phyloP scores from a whole-genome alignment of 352 stramenopile genomes.

The Globisporangium heterothallicum region DNA sequence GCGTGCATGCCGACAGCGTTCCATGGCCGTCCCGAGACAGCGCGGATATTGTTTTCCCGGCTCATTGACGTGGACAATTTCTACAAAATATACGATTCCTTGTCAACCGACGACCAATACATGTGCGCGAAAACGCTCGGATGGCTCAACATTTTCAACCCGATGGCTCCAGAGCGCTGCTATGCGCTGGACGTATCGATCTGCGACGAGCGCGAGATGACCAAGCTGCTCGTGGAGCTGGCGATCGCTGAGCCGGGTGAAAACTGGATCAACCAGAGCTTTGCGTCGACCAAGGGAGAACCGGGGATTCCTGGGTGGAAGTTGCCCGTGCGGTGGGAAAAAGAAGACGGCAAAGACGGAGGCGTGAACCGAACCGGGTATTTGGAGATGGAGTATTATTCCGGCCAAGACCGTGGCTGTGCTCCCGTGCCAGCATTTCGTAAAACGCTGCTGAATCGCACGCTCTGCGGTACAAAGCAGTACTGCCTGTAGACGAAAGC shows the following conservation, averaged over 20 bases:
- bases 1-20: conserved; percentile 63
- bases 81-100: conserved; percentile 47
- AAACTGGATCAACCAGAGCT: conserved; percentile 83
- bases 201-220: conserved; percentile 72
- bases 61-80: conserved; percentile 74
- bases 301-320: conserved; percentile 74
- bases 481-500: conserved; percentile 48
- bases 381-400: conserved; percentile 73
- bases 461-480: conserved; percentile 60
- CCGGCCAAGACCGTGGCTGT: conserved; percentile 57
- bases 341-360: conserved; percentile 63
- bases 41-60: conserved; percentile 65
- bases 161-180: conserved; percentile 54
- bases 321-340: conserved; percentile 70
- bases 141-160: conserved; percentile 82
- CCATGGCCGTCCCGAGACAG: conserved; percentile 55
- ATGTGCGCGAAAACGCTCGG: conserved; percentile 47
- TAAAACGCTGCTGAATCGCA: conserved; percentile 48
- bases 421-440: conserved; percentile 46
- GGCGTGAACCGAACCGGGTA: conserved; percentile 65
- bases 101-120: conserved; percentile 38
- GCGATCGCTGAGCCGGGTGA: conserved; percentile 77
- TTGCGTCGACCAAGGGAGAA: conserved; percentile 41
- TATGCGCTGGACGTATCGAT: conserved; percentile 71
- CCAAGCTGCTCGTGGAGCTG: conserved; percentile 71